Percentiles rank a stretch among this genome's conserved stretches.
These are phyloP conservation scores for Cladophialophora psammophila DNA, from an alignment of 2,329 filamentous ascomycete species.

Conservation along the genomic window DNA sequence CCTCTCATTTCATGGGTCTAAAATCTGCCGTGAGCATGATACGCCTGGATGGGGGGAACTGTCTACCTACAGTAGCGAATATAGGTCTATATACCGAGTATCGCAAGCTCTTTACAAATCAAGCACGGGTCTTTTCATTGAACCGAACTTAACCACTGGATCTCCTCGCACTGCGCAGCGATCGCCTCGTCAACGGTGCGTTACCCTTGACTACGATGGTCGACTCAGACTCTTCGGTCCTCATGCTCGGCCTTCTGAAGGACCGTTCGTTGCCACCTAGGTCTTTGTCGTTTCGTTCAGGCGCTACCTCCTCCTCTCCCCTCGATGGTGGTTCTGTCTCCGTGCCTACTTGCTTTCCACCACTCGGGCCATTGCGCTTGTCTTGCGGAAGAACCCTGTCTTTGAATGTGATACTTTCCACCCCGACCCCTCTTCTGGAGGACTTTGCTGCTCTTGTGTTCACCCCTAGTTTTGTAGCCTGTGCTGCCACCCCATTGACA, in stretches of 20 bases:
- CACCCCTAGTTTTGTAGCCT: not conserved
- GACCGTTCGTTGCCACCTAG: not conserved
- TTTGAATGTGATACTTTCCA: not conserved
- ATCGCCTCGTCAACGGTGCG: slow-evolving; percentile 30
- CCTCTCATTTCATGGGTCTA: not conserved
- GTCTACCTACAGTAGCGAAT: not conserved
- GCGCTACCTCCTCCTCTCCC: not conserved
- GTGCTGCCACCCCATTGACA: not conserved
- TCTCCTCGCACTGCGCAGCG: slow-evolving; percentile 25
- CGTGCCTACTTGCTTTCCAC: slow-evolving; percentile 1
- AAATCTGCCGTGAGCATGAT: not conserved
- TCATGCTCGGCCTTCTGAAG: slow-evolving; percentile 20
- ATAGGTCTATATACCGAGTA: not conserved
- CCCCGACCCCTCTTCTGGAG: not conserved
- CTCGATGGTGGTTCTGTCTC: slow-evolving; percentile 13
- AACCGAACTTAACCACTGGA: slow-evolving; percentile 17
- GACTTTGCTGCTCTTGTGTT: slow-evolving; percentile 1
- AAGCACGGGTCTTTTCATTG: not conserved
- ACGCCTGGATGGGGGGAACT: not conserved
- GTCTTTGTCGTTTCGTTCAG: not conserved
- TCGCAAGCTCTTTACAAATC: not conserved
- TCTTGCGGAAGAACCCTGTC: not conserved
- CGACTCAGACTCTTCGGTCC: slow-evolving; percentile 29
- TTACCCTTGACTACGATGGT: slow-evolving; percentile 19
- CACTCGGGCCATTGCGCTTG: slow-evolving; percentile 5